These are phyloP conservation scores for Amesomyces nigricolor DNA, from an alignment of 2,329 filamentous ascomycete species.

Conservation along the genomic window DNA sequence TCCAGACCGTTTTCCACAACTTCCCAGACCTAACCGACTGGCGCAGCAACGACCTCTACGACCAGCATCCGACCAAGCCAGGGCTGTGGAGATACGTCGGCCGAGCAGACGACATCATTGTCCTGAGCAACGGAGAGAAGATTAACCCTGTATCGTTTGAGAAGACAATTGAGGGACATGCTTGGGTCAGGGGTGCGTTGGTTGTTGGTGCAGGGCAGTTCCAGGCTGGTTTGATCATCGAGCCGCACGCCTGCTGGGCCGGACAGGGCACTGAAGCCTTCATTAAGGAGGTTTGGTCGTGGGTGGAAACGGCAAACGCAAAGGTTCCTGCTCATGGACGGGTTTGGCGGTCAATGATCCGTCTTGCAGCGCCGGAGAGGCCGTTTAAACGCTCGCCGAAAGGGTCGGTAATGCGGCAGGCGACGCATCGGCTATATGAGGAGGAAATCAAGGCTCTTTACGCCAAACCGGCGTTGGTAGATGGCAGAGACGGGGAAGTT, in stretches of 20 bases:
- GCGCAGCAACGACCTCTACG: constrained; percentile 13
- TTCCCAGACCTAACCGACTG: constrained; percentile 9
- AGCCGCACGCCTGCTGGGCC: not conserved
- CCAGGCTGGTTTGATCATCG: constrained; percentile 15
- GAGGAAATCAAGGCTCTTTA: constrained; percentile 11
- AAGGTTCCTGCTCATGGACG: constrained; percentile 7
- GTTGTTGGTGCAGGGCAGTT: constrained; percentile 12
- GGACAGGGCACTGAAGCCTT: not conserved
- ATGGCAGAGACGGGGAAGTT: not conserved
- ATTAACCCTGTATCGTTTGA: constrained; percentile 12
- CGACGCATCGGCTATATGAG: constrained; percentile 8
- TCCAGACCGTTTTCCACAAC: constrained; percentile 13
- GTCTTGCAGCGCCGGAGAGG: constrained; percentile 5
- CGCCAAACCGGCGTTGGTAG: not conserved
- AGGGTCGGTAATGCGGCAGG: constrained; percentile 9
- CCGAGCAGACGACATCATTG: constrained; percentile 14
- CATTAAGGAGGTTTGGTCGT: constrained; percentile 16
- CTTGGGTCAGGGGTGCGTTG: constrained; percentile 7
- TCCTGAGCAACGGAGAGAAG: constrained; percentile 17
- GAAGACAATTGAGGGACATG: not conserved
- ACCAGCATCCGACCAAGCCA: constrained; percentile 6
- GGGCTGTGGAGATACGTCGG: constrained; percentile 14
- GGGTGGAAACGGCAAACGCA: constrained; percentile 13
- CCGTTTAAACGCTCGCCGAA: constrained; percentile 14
- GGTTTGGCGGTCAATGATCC: constrained; percentile 10